Evolutionary conservation across 495 filamentous ascomycete genomes (phyloP).

Genomic region (Talaromyces thailandensis): DNA sequence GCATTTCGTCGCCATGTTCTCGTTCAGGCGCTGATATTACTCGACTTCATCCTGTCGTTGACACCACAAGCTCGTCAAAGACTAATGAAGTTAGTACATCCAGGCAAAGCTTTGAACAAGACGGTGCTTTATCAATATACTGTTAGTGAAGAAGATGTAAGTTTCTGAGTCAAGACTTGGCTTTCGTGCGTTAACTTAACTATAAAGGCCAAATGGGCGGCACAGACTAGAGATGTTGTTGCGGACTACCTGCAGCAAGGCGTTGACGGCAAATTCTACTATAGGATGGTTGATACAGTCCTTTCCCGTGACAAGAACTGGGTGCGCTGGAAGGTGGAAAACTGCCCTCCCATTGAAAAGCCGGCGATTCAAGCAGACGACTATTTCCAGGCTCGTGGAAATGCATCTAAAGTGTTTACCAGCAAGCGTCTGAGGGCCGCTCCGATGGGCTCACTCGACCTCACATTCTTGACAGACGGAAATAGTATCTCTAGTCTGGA

Average conservation of each 20-base stretch:
- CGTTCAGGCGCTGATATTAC: slow-evolving; percentile 85
- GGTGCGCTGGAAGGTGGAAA: slow-evolving; percentile 95
- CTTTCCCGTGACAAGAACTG: slow-evolving; percentile 94
- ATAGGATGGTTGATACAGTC: slow-evolving; percentile 91
- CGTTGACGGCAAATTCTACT: slow-evolving; percentile 71
- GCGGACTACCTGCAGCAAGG: slow-evolving; percentile 70
- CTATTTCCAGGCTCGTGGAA: slow-evolving; percentile 55
- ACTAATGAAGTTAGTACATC: slow-evolving; percentile 48
- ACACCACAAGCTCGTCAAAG: slow-evolving; percentile 75
- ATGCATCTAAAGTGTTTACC: slow-evolving; percentile 53
- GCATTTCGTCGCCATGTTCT: slow-evolving; percentile 89
- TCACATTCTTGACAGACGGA: slow-evolving; percentile 67
- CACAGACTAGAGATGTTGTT: slow-evolving; percentile 61
- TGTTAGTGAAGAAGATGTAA: slow-evolving; percentile 72
- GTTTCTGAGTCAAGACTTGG: slow-evolving; percentile 14
- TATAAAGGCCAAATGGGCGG: slow-evolving; percentile 61
- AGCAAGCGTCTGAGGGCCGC: slow-evolving; percentile 56
- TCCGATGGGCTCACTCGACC: slow-evolving; percentile 60
- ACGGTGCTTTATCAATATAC: slow-evolving; percentile 75
- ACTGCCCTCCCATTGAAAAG: slow-evolving; percentile 75
- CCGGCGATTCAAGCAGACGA: slow-evolving; percentile 56
- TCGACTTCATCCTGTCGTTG: slow-evolving; percentile 87
- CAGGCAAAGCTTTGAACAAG: slow-evolving; percentile 45
- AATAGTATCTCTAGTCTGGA: slow-evolving; percentile 44
- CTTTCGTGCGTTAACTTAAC: slow-evolving; percentile 19